Conservation (phyloP, 352 stramenopile species). For the Saprolegnia diclina region DNA sequence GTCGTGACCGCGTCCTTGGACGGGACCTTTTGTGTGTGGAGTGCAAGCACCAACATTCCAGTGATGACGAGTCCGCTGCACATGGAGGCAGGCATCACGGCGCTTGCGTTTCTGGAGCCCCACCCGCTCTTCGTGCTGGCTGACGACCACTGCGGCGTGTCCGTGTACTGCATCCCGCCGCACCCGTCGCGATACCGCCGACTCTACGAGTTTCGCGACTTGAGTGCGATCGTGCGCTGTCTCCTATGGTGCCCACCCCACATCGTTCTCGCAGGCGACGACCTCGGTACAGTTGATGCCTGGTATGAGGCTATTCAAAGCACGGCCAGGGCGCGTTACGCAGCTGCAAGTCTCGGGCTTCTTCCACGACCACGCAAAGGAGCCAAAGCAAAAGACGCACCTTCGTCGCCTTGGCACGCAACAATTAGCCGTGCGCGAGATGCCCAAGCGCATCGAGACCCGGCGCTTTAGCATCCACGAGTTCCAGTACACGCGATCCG, state of each 20-base stretch:
- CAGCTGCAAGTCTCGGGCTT: conserved; percentile 1
- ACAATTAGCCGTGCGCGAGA: background rate
- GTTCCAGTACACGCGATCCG: conserved; percentile 9
- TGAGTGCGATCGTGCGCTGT: background rate
- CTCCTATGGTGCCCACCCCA: conserved; percentile 15
- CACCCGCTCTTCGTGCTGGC: conserved; percentile 17
- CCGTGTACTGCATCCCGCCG: conserved; percentile 5
- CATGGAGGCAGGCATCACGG: conserved; percentile 3
- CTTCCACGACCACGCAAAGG: background rate
- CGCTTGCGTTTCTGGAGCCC: conserved; percentile 16
- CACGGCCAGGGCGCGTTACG: conserved; percentile 1
- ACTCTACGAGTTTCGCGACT: background rate
- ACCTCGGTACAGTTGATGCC: background rate
- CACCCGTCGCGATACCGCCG: conserved; percentile 9
- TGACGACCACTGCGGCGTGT: conserved; percentile 11
- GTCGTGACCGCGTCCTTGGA: conserved; percentile 23
- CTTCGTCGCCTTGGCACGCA: background rate
- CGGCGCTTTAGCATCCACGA: conserved; percentile 12
- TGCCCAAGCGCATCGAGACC: background rate
- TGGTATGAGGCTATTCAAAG: background rate
- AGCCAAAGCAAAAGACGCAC: background rate
- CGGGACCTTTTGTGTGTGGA: conserved; percentile 22
- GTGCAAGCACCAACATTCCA: conserved; percentile 6
- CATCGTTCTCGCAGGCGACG: conserved; percentile 9
- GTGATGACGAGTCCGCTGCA: background rate